These are phyloP conservation scores for Cladobotryum protrusum DNA, from an alignment of 2,329 filamentous ascomycete species.

Conservation along the genomic window DNA sequence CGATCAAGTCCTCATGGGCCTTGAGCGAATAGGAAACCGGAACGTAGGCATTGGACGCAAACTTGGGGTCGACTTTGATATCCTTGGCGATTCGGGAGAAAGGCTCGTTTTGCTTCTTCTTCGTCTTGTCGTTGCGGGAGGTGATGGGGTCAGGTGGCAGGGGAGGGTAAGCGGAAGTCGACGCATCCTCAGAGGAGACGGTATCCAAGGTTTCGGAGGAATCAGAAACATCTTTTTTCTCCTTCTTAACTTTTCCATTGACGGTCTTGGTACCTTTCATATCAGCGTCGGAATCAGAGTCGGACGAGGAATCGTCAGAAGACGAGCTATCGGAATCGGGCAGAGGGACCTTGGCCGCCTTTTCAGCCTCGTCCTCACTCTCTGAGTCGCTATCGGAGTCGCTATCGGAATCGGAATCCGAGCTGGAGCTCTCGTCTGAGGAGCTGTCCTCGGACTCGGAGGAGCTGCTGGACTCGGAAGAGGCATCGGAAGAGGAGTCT, in stretches of 20 bases:
- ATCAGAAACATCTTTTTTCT: constrained; percentile 31
- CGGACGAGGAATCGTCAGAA: constrained; percentile 25
- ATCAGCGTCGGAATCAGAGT: constrained; percentile 31
- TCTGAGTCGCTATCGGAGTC: constrained; percentile 28
- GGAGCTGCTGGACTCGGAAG: constrained; percentile 24
- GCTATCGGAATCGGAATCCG: constrained; percentile 33
- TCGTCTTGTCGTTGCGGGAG: constrained; percentile 33
- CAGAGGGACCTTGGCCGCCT: constrained; percentile 36
- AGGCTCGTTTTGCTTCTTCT: constrained; percentile 55
- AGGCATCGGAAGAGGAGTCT: constrained; percentile 18
- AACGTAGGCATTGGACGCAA: constrained; percentile 74
- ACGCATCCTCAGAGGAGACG: constrained; percentile 35
- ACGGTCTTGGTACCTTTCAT: constrained; percentile 14
- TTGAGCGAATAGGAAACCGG: constrained; percentile 82
- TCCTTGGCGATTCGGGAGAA: constrained; percentile 73
- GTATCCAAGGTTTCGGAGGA: constrained; percentile 47
- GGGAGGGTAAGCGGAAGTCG: constrained; percentile 37
- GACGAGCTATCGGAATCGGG: constrained; percentile 35
- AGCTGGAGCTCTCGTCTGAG: constrained; percentile 15
- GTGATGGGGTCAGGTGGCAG: constrained; percentile 45
- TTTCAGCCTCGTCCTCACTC: constrained; percentile 28
- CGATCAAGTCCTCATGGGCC: constrained; percentile 79
- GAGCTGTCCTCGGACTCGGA: constrained; percentile 6
- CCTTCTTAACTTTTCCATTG: constrained; percentile 3
- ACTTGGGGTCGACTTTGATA: constrained; percentile 60